Evolutionary conservation across 495 filamentous ascomycete genomes (phyloP).

Genomic region (Sordaria brevicollis): DNA sequence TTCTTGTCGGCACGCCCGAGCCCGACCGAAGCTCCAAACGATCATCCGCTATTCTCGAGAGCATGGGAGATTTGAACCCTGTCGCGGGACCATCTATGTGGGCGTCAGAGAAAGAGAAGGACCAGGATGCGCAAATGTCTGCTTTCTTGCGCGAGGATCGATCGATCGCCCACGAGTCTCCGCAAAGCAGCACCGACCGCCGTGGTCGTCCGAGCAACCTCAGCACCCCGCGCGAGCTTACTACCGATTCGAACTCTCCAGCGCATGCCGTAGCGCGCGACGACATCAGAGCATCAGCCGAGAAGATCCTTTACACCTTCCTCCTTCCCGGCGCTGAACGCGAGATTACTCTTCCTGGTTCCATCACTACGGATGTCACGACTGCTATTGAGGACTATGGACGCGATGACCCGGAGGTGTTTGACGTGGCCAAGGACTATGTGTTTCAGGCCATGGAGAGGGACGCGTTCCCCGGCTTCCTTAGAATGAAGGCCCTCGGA

Average conservation of each 20-base stretch:
- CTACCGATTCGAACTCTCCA: slow-evolving; percentile 62
- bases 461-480: slow-evolving; percentile 93
- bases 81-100: slow-evolving; percentile 37
- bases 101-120: slow-evolving; percentile 50
- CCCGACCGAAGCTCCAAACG: slow-evolving; percentile 75
- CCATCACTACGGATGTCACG: slow-evolving; percentile 72
- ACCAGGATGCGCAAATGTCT: slow-evolving; percentile 77
- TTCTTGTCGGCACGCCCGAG: slow-evolving; percentile 87
- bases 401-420: slow-evolving; percentile 92
- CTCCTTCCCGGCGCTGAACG: slow-evolving; percentile 85
- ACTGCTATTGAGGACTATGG: slow-evolving; percentile 76
- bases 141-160: slow-evolving; percentile 76
- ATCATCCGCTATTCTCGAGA: slow-evolving; percentile 71
- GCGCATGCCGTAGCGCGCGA: slow-evolving; percentile 72
- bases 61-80: slow-evolving; percentile 52
- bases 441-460: slow-evolving; percentile 99
- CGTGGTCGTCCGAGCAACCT: slow-evolving; percentile 58
- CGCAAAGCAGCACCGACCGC: slow-evolving; percentile 55
- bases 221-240: slow-evolving; percentile 43
- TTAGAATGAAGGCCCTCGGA: slow-evolving; percentile 86
- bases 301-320: slow-evolving; percentile 96
- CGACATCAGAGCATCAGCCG: slow-evolving; percentile 85
- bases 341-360: slow-evolving; percentile 85
- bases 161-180: slow-evolving; percentile 47
- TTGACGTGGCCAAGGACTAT: slow-evolving; percentile 95